These are phyloP conservation scores for Lumnitzera racemosa DNA, from an alignment of 345 rosid species.

Conservation along the genomic window DNA sequence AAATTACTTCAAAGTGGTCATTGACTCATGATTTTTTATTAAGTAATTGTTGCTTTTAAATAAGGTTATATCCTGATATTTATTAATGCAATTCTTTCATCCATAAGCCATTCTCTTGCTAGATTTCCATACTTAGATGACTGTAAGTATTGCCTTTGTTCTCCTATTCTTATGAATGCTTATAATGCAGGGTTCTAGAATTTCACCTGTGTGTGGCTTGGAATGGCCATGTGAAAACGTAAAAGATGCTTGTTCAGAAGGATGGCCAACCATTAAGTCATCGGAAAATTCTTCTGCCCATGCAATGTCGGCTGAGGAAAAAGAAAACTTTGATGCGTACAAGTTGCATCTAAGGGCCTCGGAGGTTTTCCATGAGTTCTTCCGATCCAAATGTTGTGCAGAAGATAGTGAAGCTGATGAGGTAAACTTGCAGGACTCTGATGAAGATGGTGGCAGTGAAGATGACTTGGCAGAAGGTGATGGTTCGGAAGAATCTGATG, in stretches of 20 bases:
- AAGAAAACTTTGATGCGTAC: constrained; percentile 19
- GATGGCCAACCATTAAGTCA: constrained; percentile 8
- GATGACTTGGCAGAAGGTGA: constrained; percentile 15
- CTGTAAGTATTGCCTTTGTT: not conserved
- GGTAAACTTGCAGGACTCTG: not conserved
- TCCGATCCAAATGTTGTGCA: constrained; percentile 11
- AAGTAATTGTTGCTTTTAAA: too few species aligned
- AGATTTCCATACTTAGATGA: too few species aligned
- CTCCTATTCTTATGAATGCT: not conserved
- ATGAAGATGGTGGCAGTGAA: not conserved
- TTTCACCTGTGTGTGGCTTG: not conserved
- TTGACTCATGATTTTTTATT: too few species aligned
- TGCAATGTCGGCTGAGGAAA: constrained; percentile 12
- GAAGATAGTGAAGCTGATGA: constrained; percentile 5
- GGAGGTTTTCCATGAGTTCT: constrained; percentile 39
- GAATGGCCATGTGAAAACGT: constrained; percentile 20
- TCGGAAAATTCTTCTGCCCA: not conserved
- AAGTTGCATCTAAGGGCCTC: constrained; percentile 32
- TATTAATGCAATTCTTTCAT: too few species aligned
- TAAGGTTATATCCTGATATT: too few species aligned
- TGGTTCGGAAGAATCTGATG: constrained; percentile 16
- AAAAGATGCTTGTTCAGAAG: not conserved
- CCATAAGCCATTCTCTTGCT: too few species aligned
- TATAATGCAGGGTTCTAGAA: constrained; percentile 7
- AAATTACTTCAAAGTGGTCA: too few species aligned